Evolutionary conservation across 1,139 yeast genomes (phyloP).

Genomic region (Yamadazyma mexicana): DNA sequence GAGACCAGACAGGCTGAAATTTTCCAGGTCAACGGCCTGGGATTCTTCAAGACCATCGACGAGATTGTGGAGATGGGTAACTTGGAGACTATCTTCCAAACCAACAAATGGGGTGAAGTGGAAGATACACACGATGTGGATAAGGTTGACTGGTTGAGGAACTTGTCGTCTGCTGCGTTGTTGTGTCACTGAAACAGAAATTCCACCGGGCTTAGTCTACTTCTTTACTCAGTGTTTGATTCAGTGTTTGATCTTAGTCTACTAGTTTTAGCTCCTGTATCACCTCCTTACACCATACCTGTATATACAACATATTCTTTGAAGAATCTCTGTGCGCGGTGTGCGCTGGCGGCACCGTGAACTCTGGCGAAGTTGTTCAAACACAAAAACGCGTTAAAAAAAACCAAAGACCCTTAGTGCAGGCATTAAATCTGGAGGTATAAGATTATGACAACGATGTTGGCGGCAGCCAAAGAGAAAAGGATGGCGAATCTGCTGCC

Average conservation of each 20-base stretch:
- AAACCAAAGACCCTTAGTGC: not conserved
- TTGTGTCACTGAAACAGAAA: constrained; percentile 23
- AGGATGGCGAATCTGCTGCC: not conserved
- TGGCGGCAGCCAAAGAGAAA: not conserved
- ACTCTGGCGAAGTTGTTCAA: no score
- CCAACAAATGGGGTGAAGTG: constrained; percentile 95
- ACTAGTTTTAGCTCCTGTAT: no score
- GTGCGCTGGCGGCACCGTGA: no score
- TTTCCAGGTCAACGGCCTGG: constrained; percentile 37
- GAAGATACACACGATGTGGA: constrained; percentile 98
- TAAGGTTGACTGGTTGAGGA: constrained; percentile 82
- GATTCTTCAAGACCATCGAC: constrained; percentile 50
- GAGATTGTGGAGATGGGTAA: constrained; percentile 78
- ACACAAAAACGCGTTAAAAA: not conserved
- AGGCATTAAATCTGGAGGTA: not conserved
- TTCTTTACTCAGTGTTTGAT: no score
- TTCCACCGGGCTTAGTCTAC: no score
- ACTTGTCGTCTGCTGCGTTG: constrained; percentile 78
- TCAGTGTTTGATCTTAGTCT: no score
- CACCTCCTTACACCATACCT: no score
- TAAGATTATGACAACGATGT: not conserved
- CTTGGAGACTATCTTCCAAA: constrained; percentile 81
- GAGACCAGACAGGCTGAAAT: constrained; percentile 20
- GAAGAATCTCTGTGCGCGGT: not conserved
- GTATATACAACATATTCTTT: not conserved